A percentile compares a stretch with the other conserved stretches of the same genome.
Conservation (phyloP, 306 rosid genomes). For the Sicyos edulis region DNA sequence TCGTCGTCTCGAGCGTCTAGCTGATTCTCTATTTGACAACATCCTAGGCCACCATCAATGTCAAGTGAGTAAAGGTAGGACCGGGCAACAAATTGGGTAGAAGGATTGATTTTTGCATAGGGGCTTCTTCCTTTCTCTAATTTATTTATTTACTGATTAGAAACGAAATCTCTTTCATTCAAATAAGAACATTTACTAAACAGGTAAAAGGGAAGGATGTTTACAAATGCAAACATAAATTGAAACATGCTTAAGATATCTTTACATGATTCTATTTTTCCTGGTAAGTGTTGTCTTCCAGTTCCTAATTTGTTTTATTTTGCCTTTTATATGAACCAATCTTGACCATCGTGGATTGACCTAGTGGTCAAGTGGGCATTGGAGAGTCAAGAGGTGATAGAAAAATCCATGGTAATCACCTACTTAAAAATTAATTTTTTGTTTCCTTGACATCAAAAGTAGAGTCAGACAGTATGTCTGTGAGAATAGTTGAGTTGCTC, state of each 20-base stretch:
- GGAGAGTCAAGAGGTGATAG: no score
- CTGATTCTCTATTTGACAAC: slow-evolving; percentile 60
- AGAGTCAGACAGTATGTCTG: no score
- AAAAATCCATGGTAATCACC: no score
- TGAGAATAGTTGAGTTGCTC: no score
- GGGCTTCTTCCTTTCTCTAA: background rate
- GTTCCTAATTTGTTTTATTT: no score
- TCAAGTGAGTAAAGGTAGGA: slow-evolving; percentile 22
- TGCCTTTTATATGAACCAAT: no score
- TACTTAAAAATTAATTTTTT: no score
- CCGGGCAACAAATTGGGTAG: slow-evolving; percentile 21
- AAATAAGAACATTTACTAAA: background rate
- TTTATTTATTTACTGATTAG: slow-evolving; percentile 17
- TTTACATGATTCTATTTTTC: no score
- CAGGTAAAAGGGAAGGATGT: background rate
- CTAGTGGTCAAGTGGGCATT: no score
- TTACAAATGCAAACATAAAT: background rate
- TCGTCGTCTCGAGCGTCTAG: slow-evolving; percentile 59
- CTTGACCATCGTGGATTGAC: no score
- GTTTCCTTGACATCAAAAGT: no score
- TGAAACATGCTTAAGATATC: background rate
- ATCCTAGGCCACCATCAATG: slow-evolving; percentile 41
- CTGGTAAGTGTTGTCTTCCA: no score
- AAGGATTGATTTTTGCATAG: slow-evolving; percentile 13
- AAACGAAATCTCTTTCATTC: slow-evolving; percentile 9